Base-by-base conservation (phyloP, 306 rosid species). In the Vigna radiata region DNA sequence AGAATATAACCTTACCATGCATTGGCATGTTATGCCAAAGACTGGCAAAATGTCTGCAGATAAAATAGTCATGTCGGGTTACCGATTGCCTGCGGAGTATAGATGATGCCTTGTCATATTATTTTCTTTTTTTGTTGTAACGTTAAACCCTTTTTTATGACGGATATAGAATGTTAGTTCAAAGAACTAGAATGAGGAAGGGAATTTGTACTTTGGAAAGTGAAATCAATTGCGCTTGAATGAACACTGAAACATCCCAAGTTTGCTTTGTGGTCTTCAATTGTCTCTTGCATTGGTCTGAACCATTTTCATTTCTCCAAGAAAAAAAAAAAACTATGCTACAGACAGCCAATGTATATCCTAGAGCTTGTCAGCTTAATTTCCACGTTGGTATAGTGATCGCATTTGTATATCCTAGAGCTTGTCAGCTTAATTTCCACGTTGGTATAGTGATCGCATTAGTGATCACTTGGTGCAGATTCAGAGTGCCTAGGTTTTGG, bases 1-100 rank as follows among this genome's bases (percentile, higher is more conserved):
- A 83, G 97, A 86, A 29, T 91, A 86, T 79, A 95, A 95, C 91
- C 75, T 95, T 82, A 92, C 99, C 29, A 29, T 95, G 89, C 99
- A 95, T 85, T 95, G 99, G 99, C 99, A 95, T 68, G 92, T 92
- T 41, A 95, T 95, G 99, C 99, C 99, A 61, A 92, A 92, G 90
- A 90, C 97, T 21, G 99, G 99, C 49, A 95, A 92, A 83, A 95
- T 92, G 98, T 85, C 74, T 56, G 96, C 85, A 1, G 85, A 89
- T 87, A 92, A 91, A 85, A 77, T 91, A 52, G 93, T 87, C 68
- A 83, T 92, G 86, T 83, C 96, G 4, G 96, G 97, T 59, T 95
- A 90, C 73, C 84, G 85, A 72, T 85, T 95, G 88, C 97, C 97
- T 0, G 75, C 56, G 47, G 90, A 88, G 76, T 95, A 87, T 73